phyloP scores from a whole-genome alignment of 352 stramenopile species.

The Pythium chondricola region DNA sequence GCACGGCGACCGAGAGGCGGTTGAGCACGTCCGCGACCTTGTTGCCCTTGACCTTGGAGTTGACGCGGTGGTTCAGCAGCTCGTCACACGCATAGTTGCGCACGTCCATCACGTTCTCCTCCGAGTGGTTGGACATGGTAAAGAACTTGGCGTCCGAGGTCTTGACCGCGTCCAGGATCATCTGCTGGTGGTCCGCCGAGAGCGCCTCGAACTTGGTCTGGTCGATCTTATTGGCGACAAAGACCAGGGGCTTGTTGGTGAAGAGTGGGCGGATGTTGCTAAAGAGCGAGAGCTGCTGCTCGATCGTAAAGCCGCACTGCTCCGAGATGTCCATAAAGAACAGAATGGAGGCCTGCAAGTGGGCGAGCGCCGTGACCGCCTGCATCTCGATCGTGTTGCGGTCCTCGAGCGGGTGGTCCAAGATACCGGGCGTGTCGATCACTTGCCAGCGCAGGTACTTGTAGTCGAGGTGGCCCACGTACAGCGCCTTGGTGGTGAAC shows the following conservation, averaged over 20 bases:
- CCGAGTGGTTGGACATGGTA: slow-evolving; percentile 97
- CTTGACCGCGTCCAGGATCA: slow-evolving; percentile 73
- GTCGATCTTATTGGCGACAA: slow-evolving; percentile 99
- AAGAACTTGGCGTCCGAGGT: slow-evolving; percentile 91
- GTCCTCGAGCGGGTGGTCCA: slow-evolving; percentile 99
- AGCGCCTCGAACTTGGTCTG: slow-evolving; percentile 92
- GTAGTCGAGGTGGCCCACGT: slow-evolving; percentile 99
- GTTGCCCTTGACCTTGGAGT: slow-evolving; percentile 92
- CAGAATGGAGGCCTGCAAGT: slow-evolving; percentile 98
- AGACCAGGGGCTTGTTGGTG: slow-evolving; percentile 98
- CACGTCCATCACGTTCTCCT: slow-evolving; percentile 95
- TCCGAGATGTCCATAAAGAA: slow-evolving; percentile 99
- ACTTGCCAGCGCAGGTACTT: slow-evolving; percentile 99
- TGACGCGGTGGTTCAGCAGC: slow-evolving; percentile 91
- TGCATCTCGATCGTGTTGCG: slow-evolving; percentile 99
- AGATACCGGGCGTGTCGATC: slow-evolving; percentile 99
- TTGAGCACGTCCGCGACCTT: slow-evolving; percentile 97
- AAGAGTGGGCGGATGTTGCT: slow-evolving; percentile 98
- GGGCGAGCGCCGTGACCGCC: slow-evolving; percentile 98
- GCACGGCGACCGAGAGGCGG: slow-evolving; percentile 93
- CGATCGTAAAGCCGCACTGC: slow-evolving; percentile 98
- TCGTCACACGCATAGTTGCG: slow-evolving; percentile 95
- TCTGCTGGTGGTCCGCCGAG: slow-evolving; percentile 55
- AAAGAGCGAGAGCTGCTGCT: slow-evolving; percentile 97
- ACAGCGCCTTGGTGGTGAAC: slow-evolving; percentile 99